Evolutionary conservation across 208 protist genomes (phyloP).

Genomic region (Acanthamoeba healyi): DNA sequence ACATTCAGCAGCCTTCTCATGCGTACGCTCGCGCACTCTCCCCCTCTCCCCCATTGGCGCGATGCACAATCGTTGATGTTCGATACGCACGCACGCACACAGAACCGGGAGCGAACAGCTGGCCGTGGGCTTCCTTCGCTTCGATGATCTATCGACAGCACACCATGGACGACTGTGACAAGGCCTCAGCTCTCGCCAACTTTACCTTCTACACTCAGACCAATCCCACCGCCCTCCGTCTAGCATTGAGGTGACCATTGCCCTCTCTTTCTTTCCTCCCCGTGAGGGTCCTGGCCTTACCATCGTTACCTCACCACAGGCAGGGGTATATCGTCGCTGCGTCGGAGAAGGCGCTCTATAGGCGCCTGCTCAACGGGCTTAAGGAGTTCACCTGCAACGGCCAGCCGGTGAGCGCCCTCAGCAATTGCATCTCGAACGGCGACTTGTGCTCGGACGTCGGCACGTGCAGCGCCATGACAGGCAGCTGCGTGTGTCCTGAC

Average conservation of each 20-base stretch:
- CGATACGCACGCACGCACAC: no score
- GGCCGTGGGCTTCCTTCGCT: neutral
- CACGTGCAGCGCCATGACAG: neutral
- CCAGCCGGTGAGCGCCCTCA: neutral
- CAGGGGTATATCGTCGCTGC: neutral
- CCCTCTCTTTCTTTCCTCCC: no score
- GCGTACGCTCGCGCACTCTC: no score
- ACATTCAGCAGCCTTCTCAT: neutral
- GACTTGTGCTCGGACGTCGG: neutral
- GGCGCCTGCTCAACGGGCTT: neutral
- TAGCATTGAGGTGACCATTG: neutral
- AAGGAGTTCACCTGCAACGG: neutral
- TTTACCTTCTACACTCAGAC: conserved; percentile 1
- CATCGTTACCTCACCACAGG: neutral
- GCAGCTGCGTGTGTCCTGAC: neutral
- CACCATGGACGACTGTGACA: neutral
- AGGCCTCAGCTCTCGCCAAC: neutral
- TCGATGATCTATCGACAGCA: neutral
- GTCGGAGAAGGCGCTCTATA: neutral
- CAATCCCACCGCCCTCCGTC: neutral
- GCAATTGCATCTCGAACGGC: neutral
- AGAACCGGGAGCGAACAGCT: neutral
- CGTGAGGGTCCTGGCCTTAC: no score
- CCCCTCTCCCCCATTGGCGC: no score
- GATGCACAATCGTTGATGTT: no score